phyloP scores from a whole-genome alignment of 352 stramenopile genomes.

The Lagenidium sp. region DNA sequence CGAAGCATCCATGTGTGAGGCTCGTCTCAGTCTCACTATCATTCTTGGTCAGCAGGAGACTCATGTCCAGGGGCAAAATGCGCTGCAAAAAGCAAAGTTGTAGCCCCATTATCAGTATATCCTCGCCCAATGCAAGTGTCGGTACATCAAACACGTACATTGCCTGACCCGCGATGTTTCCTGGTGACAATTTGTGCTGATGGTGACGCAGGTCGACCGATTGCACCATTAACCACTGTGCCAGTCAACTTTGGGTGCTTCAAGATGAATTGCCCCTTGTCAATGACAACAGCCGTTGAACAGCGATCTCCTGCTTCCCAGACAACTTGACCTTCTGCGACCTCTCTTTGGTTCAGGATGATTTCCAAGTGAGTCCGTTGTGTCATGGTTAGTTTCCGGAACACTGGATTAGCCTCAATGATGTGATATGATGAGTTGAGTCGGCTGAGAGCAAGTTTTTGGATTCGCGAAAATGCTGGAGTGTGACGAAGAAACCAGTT shows the following conservation, averaged over 20 bases:
- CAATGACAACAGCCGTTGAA: constrained; percentile 59
- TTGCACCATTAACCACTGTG: neutral
- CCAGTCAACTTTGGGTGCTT: constrained; percentile 19
- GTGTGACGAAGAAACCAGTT: constrained; percentile 81
- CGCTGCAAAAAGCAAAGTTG: constrained; percentile 16
- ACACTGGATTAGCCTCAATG: constrained; percentile 73
- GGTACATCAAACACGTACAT: constrained; percentile 44
- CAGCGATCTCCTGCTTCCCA: constrained; percentile 69
- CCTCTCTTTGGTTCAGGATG: constrained; percentile 44
- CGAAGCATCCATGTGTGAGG: constrained; percentile 46
- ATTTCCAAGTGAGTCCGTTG: constrained; percentile 87
- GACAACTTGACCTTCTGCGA: constrained; percentile 55
- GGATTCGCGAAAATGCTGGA: constrained; percentile 53
- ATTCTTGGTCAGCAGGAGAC: constrained; percentile 28
- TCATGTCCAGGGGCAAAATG: constrained; percentile 51
- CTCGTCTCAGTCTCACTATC: constrained; percentile 28
- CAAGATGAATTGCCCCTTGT: constrained; percentile 65
- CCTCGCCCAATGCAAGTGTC: no score
- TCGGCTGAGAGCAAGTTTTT: constrained; percentile 59
- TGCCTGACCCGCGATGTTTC: constrained; percentile 36
- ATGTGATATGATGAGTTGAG: constrained; percentile 78
- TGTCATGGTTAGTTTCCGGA: constrained; percentile 64
- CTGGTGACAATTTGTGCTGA: constrained; percentile 16
- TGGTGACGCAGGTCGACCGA: constrained; percentile 3
- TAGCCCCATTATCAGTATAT: neutral